Conservation (phyloP, 1,139 yeast genomes). For the Scheffersomyces parashehatae region DNA sequence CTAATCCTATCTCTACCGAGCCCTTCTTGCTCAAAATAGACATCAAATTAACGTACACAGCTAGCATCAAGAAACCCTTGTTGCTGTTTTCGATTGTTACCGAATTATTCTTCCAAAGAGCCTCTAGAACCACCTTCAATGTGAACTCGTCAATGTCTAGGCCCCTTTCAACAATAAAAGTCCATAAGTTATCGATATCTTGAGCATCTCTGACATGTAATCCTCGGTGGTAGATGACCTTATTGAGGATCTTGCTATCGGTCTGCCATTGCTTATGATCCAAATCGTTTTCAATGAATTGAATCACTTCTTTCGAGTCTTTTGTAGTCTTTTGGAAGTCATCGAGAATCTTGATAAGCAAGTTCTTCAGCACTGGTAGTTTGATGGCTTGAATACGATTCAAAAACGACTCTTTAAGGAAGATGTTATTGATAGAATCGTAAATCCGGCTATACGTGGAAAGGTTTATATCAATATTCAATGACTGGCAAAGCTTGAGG, state of each 20-base stretch:
- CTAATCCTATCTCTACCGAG: not conserved
- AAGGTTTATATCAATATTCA: slow-evolving; percentile 34
- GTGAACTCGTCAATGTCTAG: slow-evolving; percentile 12
- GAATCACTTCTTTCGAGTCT: slow-evolving; percentile 25
- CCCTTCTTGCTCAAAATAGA: not conserved
- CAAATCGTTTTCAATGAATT: slow-evolving; percentile 38
- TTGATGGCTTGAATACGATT: slow-evolving; percentile 31
- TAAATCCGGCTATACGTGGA: slow-evolving; percentile 41
- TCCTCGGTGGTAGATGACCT: slow-evolving; percentile 27
- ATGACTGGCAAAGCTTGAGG: slow-evolving; percentile 26
- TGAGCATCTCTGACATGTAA: slow-evolving; percentile 10
- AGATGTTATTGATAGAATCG: slow-evolving; percentile 38
- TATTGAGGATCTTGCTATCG: slow-evolving; percentile 31
- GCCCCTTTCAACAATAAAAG: slow-evolving; percentile 7
- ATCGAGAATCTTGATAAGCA: slow-evolving; percentile 33
- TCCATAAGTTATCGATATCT: slow-evolving; percentile 14
- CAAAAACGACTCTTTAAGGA: slow-evolving; percentile 38
- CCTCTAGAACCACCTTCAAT: slow-evolving; percentile 13
- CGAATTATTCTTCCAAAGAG: slow-evolving; percentile 11
- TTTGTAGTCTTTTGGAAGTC: slow-evolving; percentile 36
- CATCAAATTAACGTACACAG: slow-evolving; percentile 15
- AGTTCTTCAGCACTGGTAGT: slow-evolving; percentile 34
- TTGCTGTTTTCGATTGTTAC: slow-evolving; percentile 3
- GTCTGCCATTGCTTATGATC: slow-evolving; percentile 28
- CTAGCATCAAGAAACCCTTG: slow-evolving; percentile 14